These are phyloP conservation scores for Mortierella sp. DNA, from an alignment of 371 early-diverging fungal genomes.

Conservation along the genomic window DNA sequence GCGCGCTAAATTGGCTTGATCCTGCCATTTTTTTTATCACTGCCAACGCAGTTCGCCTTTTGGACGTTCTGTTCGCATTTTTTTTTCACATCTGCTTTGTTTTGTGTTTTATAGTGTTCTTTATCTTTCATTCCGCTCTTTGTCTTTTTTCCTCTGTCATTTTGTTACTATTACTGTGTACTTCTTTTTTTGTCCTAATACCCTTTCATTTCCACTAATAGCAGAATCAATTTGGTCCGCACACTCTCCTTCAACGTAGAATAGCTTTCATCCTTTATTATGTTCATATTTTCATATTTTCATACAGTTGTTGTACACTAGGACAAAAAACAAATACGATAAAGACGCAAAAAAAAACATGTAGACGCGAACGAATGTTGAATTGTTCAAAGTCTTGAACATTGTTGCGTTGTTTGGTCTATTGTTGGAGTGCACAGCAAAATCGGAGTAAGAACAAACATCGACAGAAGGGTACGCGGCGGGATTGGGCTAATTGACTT, in stretches of 20 bases:
- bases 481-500: too few species aligned
- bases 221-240: too few species aligned
- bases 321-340: constrained; percentile 9
- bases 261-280: too few species aligned
- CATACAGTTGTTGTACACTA: background rate
- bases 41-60: too few species aligned
- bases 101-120: background rate
- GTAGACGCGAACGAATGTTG: background rate
- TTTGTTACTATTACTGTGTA: constrained; percentile 4
- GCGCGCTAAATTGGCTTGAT: background rate
- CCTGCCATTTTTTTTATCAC: background rate
- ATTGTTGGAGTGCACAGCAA: too few species aligned
- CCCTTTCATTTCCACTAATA: too few species aligned
- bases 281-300: background rate
- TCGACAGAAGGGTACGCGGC: too few species aligned
- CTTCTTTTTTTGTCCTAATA: constrained; percentile 10
- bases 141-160: background rate
- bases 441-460: too few species aligned
- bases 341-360: background rate
- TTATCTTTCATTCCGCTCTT: background rate
- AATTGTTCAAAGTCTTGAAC: too few species aligned
- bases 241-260: background rate
- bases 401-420: too few species aligned
- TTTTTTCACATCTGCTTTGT: background rate
- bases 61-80: background rate